Conservation (phyloP, 306 rosid genomes). For the Lathyrus oleraceus region DNA sequence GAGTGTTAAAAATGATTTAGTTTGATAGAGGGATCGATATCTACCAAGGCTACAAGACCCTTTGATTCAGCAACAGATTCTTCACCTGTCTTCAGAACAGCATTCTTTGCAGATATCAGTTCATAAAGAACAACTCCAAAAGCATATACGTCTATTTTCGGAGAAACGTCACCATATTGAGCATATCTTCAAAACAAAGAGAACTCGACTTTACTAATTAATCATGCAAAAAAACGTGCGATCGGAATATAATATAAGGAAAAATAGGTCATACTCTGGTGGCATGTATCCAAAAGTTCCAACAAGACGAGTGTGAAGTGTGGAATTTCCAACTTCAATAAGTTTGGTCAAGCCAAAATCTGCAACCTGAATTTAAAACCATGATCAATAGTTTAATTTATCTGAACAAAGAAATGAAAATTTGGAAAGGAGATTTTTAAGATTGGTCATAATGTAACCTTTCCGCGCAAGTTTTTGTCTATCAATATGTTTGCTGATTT, state of each 20-base stretch:
- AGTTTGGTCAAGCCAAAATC: slow-evolving; percentile 85
- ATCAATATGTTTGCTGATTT: slow-evolving; percentile 86
- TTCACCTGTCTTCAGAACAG: slow-evolving; percentile 54
- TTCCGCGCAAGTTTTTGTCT: slow-evolving; percentile 70
- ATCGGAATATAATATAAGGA: background rate
- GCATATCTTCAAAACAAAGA: slow-evolving; percentile 64
- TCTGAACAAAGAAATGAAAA: slow-evolving; percentile 3
- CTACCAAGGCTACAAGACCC: slow-evolving; percentile 79
- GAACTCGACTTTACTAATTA: too few species aligned
- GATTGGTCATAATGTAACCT: slow-evolving; percentile 45
- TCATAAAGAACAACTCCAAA: slow-evolving; percentile 49
- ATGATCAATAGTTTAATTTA: background rate
- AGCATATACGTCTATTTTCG: slow-evolving; percentile 76
- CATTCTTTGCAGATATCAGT: slow-evolving; percentile 72
- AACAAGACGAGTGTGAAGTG: slow-evolving; percentile 74
- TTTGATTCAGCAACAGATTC: slow-evolving; percentile 55
- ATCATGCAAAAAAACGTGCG: too few species aligned
- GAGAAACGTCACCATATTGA: slow-evolving; percentile 74
- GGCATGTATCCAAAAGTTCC: slow-evolving; percentile 99
- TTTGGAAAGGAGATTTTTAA: background rate
- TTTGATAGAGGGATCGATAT: background rate
- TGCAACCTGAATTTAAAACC: slow-evolving; percentile 59
- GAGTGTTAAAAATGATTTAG: background rate
- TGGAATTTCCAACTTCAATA: slow-evolving; percentile 68
- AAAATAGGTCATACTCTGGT: slow-evolving; percentile 66